phyloP scores from a whole-genome alignment of 108 stramenopile species.

The Nitzschia inconspicua region DNA sequence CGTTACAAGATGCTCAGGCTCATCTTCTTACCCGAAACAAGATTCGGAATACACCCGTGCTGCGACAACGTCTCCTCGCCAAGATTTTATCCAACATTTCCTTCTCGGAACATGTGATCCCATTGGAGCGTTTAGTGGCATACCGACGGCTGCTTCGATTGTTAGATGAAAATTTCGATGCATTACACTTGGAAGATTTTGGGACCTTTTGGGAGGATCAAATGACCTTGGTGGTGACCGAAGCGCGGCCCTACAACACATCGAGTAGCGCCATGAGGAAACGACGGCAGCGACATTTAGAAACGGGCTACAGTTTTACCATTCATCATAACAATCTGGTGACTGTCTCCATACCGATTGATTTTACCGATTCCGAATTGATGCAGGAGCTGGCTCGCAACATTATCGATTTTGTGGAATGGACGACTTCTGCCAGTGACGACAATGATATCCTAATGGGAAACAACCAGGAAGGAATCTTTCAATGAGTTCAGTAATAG shows the following conservation, averaged over 20 bases:
- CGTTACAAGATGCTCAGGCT: constrained; percentile 39
- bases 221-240: constrained; percentile 49
- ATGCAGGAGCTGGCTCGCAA: constrained; percentile 55
- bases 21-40: constrained; percentile 29
- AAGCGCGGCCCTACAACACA: constrained; percentile 51
- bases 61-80: constrained; percentile 28
- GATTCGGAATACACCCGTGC: constrained; percentile 27
- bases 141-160: constrained; percentile 74
- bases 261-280: constrained; percentile 46
- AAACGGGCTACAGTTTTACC: constrained; percentile 67
- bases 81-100: constrained; percentile 33
- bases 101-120: constrained; percentile 15
- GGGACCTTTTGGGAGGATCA: constrained; percentile 73
- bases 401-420: constrained; percentile 45
- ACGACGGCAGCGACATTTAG: constrained; percentile 34
- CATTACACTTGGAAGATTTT: constrained; percentile 66
- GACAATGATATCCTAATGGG: no score
- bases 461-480: no score
- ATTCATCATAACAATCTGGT: constrained; percentile 61
- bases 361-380: constrained; percentile 73
- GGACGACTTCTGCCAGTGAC: no score
- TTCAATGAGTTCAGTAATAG: no score
- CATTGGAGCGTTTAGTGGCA: constrained; percentile 65
- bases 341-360: constrained; percentile 66
- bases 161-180: constrained; percentile 74